Conservation (phyloP, 768 basidiomycete species). For the Lactarius hengduanensis region DNA sequence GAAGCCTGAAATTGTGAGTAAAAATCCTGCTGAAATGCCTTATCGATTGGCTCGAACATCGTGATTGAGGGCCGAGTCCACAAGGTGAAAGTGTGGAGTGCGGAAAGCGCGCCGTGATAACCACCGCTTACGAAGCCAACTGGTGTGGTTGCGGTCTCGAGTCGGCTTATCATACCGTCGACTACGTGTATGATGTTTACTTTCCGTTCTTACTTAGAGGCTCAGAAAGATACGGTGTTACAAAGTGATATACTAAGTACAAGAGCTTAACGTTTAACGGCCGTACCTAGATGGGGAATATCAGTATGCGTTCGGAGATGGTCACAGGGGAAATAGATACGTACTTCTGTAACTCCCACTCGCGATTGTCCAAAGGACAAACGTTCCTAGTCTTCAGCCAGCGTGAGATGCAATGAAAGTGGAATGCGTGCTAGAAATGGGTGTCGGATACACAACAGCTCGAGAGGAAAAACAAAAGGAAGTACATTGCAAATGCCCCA, state of each 20-base stretch:
- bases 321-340: slow-evolving; percentile 34
- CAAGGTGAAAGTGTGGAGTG: too few relatives aligned
- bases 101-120: neutral
- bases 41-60: slow-evolving; percentile 33
- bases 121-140: neutral
- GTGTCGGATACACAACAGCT: neutral
- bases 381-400: slow-evolving; percentile 99
- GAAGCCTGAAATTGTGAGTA: slow-evolving; percentile 49
- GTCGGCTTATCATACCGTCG: neutral
- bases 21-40: slow-evolving; percentile 52
- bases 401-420: slow-evolving; percentile 98
- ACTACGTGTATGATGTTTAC: too few relatives aligned
- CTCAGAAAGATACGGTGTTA: slow-evolving; percentile 14
- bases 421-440: slow-evolving; percentile 84
- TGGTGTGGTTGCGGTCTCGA: neutral
- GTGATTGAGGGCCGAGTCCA: slow-evolving; percentile 33
- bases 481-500: slow-evolving; percentile 99
- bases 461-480: slow-evolving; percentile 16
- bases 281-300: slow-evolving; percentile 38
- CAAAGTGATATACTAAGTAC: slow-evolving; percentile 6
- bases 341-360: slow-evolving; percentile 96
- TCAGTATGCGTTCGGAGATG: neutral
- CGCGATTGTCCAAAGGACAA: slow-evolving; percentile 91
- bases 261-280: slow-evolving; percentile 34
- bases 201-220: neutral